Evolutionary conservation across 1,284 basidiomycete genomes (phyloP), one percentile per base, ranked within the genome.

Genomic region (Caloboletus firmus): DNA sequence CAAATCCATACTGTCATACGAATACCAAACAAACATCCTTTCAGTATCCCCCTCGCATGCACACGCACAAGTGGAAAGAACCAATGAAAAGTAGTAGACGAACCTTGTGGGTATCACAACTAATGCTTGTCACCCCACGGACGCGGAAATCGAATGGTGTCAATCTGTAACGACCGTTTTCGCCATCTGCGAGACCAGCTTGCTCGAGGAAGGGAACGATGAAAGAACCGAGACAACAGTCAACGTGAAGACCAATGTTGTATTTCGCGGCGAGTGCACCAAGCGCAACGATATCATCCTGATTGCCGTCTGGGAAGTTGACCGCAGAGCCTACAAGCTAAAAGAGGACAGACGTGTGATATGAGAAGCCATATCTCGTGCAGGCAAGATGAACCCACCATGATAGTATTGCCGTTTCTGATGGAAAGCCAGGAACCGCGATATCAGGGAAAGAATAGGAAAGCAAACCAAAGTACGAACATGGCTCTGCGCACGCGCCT

Each of bases 71-170:
- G 10, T 15, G 22, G n/a, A 20, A 52, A 41, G 15, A 20, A 41
- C 20, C 10, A 20, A n/a, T 22, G 34, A 40, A 42, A 28, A n/a
- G 10, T 43, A 15, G 11, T 34, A 36, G 17, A 55, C 74, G 55
- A 63, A 91, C 89, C 75, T 95, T 95, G 75, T 95, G 92, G 2
- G 92, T 95, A 75, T 97, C 95, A 69, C 93, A 95, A 58, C 89
- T 93, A 54, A 95, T 91, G 62, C 85, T 87, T 1, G 93, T 95
- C 28, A 97, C 94, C 5, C 95, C 94, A 8, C 82, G 78, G 1
- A 97, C 85, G n/a, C 85, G 76, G 71, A 98, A 98, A 72, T 97
- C 95, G 64, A 96, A 97, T 0, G 81, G 83, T 20, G 74, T 61
- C 22, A 84, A 64, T 55, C 78, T 79, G 61, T 77, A 84, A 56